Conservation (phyloP, 2,329 filamentous ascomycete genomes). For the Colletotrichum trifolii region DNA sequence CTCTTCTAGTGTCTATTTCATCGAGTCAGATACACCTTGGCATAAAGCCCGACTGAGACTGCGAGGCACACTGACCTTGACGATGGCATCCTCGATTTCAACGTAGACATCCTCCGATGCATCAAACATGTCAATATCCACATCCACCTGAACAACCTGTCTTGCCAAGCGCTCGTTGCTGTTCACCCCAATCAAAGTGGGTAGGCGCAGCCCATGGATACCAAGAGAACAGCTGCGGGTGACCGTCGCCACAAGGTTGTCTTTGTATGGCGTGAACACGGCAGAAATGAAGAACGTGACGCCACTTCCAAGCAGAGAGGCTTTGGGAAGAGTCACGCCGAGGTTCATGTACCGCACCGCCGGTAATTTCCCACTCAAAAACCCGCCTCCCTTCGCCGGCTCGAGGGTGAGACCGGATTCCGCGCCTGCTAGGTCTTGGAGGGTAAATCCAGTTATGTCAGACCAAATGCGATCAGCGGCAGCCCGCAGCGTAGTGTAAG, state of each 20-base stretch:
- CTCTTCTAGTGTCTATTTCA: constrained; percentile 60
- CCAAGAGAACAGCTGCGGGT: constrained; percentile 51
- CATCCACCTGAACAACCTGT: constrained; percentile 73
- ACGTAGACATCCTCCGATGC: constrained; percentile 61
- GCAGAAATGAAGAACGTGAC: constrained; percentile 56
- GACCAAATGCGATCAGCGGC: constrained; percentile 48
- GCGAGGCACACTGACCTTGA: constrained; percentile 62
- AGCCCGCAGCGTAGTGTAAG: constrained; percentile 37
- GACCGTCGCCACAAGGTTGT: not conserved
- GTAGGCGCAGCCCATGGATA: constrained; percentile 69
- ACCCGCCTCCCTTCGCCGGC: constrained; percentile 36
- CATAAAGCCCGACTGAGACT: too few relatives aligned
- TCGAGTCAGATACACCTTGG: too few relatives aligned
- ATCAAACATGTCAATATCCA: constrained; percentile 67
- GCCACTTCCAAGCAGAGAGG: constrained; percentile 72
- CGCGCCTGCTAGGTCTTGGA: constrained; percentile 34
- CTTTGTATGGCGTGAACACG: not conserved
- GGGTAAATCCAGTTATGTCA: constrained; percentile 43
- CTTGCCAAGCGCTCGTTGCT: constrained; percentile 73
- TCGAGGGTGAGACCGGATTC: not conserved
- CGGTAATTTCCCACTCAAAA: constrained; percentile 39
- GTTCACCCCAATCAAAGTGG: constrained; percentile 79
- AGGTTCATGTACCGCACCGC: constrained; percentile 61
- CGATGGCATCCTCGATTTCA: constrained; percentile 68
- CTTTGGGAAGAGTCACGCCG: constrained; percentile 72